phyloP scores from a whole-genome alignment of 129 eudicot genomes.

The Centaurea solstitialis region DNA sequence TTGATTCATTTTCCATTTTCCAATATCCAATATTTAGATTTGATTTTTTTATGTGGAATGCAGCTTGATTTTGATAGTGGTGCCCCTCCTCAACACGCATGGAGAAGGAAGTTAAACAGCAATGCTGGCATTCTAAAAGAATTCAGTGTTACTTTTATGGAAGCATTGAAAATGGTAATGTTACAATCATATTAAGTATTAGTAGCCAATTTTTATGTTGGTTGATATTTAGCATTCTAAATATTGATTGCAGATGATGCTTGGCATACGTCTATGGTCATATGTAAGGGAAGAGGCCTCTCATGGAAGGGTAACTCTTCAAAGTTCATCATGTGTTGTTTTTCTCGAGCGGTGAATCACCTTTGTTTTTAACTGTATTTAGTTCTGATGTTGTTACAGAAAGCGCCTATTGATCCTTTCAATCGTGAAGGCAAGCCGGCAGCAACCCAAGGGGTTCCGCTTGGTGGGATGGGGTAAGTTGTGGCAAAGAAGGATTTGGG shows the following conservation, averaged over 20 bases:
- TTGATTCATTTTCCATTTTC: background rate
- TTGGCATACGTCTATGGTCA: constrained; percentile 82
- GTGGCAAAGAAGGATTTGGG: constrained; percentile 1
- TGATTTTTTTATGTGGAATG: background rate
- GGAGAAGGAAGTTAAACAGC: constrained; percentile 84
- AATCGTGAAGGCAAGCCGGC: constrained; percentile 72
- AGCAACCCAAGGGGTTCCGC: constrained; percentile 84
- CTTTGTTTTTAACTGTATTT: background rate
- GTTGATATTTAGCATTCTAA: background rate
- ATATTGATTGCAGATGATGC: constrained; percentile 50
- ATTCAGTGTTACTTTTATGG: constrained; percentile 87
- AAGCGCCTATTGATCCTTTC: constrained; percentile 95
- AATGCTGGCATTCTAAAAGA: constrained; percentile 84
- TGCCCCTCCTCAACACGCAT: constrained; percentile 78
- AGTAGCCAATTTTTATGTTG: background rate
- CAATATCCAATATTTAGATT: background rate
- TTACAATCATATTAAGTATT: background rate
- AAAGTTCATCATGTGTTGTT: background rate
- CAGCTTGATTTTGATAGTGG: constrained; percentile 41
- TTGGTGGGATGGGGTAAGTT: constrained; percentile 92
- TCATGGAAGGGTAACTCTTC: constrained; percentile 78
- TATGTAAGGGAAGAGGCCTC: constrained; percentile 95
- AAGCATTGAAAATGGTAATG: constrained; percentile 82
- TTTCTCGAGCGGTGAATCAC: background rate
- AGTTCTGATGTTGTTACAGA: constrained; percentile 37